A percentile compares a stretch with the other conserved stretches of the same genome.
Evolutionary conservation across 2,329 filamentous ascomycete species (phyloP).

Genomic region (Aureobasidium melanogenum): DNA sequence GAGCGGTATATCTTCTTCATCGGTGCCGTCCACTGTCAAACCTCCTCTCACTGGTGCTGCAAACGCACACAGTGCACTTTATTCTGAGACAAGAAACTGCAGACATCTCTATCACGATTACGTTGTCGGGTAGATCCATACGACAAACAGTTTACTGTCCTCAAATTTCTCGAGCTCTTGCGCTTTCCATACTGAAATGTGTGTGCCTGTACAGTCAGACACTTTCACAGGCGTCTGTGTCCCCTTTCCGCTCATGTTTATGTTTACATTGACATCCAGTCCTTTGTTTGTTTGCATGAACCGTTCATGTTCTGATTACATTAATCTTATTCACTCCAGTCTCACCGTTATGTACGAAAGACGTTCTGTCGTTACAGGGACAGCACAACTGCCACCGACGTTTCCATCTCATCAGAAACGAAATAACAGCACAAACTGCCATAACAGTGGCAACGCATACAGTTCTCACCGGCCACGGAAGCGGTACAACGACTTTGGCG

Average conservation of each 20-base stretch:
- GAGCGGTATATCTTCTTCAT: conserved; percentile 7
- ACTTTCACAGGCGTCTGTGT: neutral
- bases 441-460: neutral
- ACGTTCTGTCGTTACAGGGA: conserved; percentile 5
- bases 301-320: conserved; percentile 3
- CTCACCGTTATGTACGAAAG: conserved; percentile 5
- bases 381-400: conserved; percentile 4
- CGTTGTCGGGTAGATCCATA: neutral
- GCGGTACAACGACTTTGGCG: neutral
- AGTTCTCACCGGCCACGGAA: neutral
- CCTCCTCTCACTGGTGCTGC: neutral
- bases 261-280: neutral
- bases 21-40: neutral
- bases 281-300: neutral
- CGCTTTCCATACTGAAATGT: neutral
- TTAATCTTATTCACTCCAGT: conserved; percentile 6
- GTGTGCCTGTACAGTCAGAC: neutral
- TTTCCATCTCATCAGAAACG: conserved; percentile 3
- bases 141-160: neutral
- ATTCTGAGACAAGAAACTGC: conserved; percentile 5
- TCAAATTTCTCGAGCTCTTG: neutral
- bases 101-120: neutral
- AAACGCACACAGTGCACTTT: conserved; percentile 7
- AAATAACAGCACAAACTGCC: conserved; percentile 6
- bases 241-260: neutral